Percentiles rank a stretch among this genome's conserved stretches.
phyloP scores from a whole-genome alignment of 257 asterid genomes.

The Lycium barbarum region DNA sequence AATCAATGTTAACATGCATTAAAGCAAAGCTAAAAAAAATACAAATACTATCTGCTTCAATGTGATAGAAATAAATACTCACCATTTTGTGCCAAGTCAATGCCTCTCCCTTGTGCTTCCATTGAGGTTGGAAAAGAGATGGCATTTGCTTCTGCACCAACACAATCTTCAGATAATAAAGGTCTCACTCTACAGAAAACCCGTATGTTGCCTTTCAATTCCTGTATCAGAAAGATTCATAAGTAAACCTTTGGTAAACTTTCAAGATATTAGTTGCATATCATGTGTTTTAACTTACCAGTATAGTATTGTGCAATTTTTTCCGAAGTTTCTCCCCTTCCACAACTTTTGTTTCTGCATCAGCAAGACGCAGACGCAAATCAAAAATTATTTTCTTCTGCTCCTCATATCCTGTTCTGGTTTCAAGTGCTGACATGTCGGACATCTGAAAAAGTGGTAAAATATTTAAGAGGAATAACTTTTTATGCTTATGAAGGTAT shows the following conservation, averaged over 20 bases:
- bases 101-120: conserved; percentile 78
- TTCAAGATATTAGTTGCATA: conserved; percentile 9
- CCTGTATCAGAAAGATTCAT: conserved; percentile 52
- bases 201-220: conserved; percentile 90
- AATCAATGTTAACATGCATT: conserved; percentile 8
- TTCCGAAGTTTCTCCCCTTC: conserved; percentile 94
- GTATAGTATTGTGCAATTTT: conserved; percentile 88
- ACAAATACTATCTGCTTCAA: conserved; percentile 4
- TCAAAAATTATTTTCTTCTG: conserved; percentile 58
- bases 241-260: not conserved
- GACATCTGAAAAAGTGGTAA: conserved; percentile 57
- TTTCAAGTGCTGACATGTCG: conserved; percentile 65
- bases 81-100: conserved; percentile 87
- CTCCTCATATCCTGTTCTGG: conserved; percentile 74
- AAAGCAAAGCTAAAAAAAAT: not conserved
- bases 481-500: conserved; percentile 11
- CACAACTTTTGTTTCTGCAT: conserved; percentile 74
- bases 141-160: conserved; percentile 62
- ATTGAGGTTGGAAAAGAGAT: conserved; percentile 75
- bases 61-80: conserved; percentile 21
- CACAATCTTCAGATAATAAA: conserved; percentile 73
- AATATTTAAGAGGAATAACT: conserved; percentile 15
- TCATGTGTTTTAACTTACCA: conserved; percentile 51
- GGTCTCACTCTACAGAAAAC: conserved; percentile 98
- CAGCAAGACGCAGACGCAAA: conserved; percentile 69